These are phyloP conservation scores for Trichophyton verrucosum DNA, from an alignment of 2,329 filamentous ascomycete species.

Conservation along the genomic window DNA sequence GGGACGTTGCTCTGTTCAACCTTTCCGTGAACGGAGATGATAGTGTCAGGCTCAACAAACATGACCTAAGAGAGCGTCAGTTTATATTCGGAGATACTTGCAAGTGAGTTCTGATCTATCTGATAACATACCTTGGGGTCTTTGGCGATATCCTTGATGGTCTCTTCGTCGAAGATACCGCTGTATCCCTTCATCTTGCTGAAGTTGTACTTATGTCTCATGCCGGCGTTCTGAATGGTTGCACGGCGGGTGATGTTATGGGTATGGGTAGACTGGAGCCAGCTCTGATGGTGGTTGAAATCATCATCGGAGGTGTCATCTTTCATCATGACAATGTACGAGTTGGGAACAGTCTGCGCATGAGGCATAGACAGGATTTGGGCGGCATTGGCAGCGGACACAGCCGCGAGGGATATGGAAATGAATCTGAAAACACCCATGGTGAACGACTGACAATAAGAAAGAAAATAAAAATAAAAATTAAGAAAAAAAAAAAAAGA, in stretches of 20 bases:
- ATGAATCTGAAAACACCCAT: slow-evolving; percentile 7
- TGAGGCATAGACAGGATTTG: slow-evolving; percentile 4
- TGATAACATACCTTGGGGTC: slow-evolving; percentile 7
- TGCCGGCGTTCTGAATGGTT: neutral
- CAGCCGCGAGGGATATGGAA: slow-evolving; percentile 6
- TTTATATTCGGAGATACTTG: neutral
- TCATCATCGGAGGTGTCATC: neutral
- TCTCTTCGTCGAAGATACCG: slow-evolving; percentile 5
- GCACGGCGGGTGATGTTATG: slow-evolving; percentile 3
- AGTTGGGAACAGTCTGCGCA: slow-evolving; percentile 4
- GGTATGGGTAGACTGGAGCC: slow-evolving; percentile 4
- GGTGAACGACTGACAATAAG: neutral
- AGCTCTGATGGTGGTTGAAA: slow-evolving; percentile 6
- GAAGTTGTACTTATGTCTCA: slow-evolving; percentile 6
- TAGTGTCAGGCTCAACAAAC: slow-evolving; percentile 9
- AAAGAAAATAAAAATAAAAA: neutral
- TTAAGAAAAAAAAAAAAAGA: neutral
- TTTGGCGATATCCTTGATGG: slow-evolving; percentile 7
- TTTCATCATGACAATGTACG: slow-evolving; percentile 9
- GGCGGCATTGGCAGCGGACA: slow-evolving; percentile 5
- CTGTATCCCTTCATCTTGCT: slow-evolving; percentile 4
- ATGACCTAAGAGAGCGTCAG: slow-evolving; percentile 16
- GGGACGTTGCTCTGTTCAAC: slow-evolving; percentile 17
- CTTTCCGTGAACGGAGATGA: neutral
- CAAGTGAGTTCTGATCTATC: neutral